A percentile compares a stretch with the other conserved stretches of the same genome.
Evolutionary conservation across 495 filamentous ascomycete genomes (phyloP).

Genomic region (Amorphotheca resinae): DNA sequence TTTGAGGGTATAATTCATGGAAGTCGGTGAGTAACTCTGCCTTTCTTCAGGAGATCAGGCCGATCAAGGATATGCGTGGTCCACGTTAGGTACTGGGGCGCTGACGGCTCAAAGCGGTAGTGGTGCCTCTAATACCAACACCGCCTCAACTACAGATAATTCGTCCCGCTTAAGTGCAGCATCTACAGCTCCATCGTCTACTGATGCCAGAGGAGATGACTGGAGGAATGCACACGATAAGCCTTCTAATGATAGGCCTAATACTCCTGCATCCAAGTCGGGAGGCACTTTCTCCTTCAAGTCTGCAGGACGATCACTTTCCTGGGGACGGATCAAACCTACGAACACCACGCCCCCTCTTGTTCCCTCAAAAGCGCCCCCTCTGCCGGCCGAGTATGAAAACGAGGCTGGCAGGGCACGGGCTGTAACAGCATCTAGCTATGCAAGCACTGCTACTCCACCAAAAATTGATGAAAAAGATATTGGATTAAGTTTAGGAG

Average conservation of each 20-base stretch:
- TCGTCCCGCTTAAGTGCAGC: conserved; percentile 61
- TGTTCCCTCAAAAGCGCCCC: conserved; percentile 28
- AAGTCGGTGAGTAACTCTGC: conserved; percentile 34
- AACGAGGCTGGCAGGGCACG: conserved; percentile 20
- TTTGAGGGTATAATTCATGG: conserved; percentile 37
- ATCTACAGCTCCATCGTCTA: conserved; percentile 61
- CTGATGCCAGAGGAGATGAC: conserved; percentile 48
- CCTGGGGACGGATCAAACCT: conserved; percentile 49
- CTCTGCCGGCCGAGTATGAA: conserved; percentile 8
- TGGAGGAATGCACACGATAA: conserved; percentile 37
- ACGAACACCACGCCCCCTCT: conserved; percentile 27
- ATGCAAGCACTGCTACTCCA: conserved; percentile 53
- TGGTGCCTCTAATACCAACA: conserved; percentile 52
- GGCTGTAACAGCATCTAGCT: conserved; percentile 42
- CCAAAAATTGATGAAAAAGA: conserved; percentile 51
- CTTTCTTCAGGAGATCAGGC: conserved; percentile 22
- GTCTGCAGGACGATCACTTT: conserved; percentile 61
- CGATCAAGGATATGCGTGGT: background rate
- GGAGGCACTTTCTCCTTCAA: conserved; percentile 41
- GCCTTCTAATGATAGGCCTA: conserved; percentile 39
- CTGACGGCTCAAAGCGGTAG: conserved; percentile 40
- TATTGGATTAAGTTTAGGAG: conserved; percentile 42
- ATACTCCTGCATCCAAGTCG: conserved; percentile 43
- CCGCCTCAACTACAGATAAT: conserved; percentile 48
- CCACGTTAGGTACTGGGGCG: conserved; percentile 14